Evolutionary conservation across 2,329 filamentous ascomycete genomes (phyloP).

Genomic region (Knufia petricola): DNA sequence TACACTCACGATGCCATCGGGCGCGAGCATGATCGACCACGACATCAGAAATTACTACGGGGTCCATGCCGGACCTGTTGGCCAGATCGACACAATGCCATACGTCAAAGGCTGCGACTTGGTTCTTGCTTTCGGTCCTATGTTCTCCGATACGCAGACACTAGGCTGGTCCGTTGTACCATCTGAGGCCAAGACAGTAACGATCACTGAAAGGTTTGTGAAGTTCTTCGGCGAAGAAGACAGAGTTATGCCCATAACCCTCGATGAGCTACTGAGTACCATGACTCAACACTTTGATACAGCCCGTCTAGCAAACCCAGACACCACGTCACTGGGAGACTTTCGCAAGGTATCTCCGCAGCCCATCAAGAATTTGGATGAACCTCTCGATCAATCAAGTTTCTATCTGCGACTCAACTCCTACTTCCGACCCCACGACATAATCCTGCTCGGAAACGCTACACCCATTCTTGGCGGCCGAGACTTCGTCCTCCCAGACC

Average conservation of each 20-base stretch:
- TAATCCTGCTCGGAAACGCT: conserved; percentile 78
- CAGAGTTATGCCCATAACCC: too few relatives aligned
- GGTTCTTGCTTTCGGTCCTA: conserved; percentile 34
- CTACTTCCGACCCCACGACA: conserved; percentile 62
- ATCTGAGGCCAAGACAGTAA: conserved; percentile 65
- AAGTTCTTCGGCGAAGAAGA: too few relatives aligned
- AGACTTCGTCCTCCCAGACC: conserved; percentile 79
- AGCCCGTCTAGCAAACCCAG: not conserved
- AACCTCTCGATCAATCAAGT: conserved; percentile 39
- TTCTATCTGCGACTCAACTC: conserved; percentile 69
- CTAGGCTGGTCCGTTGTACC: conserved; percentile 73
- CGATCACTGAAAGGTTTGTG: too few relatives aligned
- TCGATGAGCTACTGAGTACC: conserved; percentile 55
- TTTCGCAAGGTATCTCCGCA: conserved; percentile 12
- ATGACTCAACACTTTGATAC: conserved; percentile 43
- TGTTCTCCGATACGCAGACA: conserved; percentile 40
- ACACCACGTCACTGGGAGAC: conserved; percentile 11
- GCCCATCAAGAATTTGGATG: conserved; percentile 12
- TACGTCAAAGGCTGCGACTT: conserved; percentile 33
- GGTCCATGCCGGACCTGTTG: conserved; percentile 74
- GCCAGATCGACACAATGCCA: conserved; percentile 42
- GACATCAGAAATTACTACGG: conserved; percentile 66
- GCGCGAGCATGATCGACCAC: conserved; percentile 76
- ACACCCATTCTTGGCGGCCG: conserved; percentile 83
- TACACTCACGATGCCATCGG: conserved; percentile 83